Percentiles rank a stretch among this genome's conserved stretches.
phyloP scores from a whole-genome alignment of 2,329 filamentous ascomycete genomes.

The Trichoderma sp. region DNA sequence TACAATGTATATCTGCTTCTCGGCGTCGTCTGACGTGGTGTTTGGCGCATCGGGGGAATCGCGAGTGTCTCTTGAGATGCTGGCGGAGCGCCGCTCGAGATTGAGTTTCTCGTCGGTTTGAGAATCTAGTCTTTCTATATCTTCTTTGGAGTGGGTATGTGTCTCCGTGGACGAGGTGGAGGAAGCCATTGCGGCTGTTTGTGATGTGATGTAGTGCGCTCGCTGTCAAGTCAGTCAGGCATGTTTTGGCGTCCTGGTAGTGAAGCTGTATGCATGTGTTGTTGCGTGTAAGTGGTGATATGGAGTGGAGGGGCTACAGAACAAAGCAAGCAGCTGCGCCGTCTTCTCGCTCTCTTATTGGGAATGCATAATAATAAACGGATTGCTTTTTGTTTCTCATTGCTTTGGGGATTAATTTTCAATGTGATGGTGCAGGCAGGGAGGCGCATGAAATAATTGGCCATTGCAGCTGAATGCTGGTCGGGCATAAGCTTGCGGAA shows the following conservation, averaged over 20 bases:
- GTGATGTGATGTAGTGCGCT: neutral
- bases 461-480: neutral
- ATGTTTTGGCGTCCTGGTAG: neutral
- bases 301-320: neutral
- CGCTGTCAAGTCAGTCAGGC: conserved; percentile 15
- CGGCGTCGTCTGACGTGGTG: neutral
- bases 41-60: neutral
- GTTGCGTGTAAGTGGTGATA: neutral
- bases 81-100: conserved; percentile 1
- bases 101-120: conserved; percentile 3
- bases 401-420: neutral
- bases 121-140: neutral
- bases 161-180: neutral
- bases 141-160: neutral
- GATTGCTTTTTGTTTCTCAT: neutral
- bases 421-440: neutral
- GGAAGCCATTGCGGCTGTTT: conserved; percentile 21
- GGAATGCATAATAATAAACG: neutral
- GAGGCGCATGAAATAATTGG: conserved; percentile 8
- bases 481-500: conserved; percentile 25
- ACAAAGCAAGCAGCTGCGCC: neutral
- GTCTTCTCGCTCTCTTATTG: neutral
- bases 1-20: conserved; percentile 21
- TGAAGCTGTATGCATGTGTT: neutral
- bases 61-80: conserved; percentile 18